These are phyloP conservation scores for Cordia subcordata DNA, from an alignment of 257 asterid genomes.

Conservation along the genomic window DNA sequence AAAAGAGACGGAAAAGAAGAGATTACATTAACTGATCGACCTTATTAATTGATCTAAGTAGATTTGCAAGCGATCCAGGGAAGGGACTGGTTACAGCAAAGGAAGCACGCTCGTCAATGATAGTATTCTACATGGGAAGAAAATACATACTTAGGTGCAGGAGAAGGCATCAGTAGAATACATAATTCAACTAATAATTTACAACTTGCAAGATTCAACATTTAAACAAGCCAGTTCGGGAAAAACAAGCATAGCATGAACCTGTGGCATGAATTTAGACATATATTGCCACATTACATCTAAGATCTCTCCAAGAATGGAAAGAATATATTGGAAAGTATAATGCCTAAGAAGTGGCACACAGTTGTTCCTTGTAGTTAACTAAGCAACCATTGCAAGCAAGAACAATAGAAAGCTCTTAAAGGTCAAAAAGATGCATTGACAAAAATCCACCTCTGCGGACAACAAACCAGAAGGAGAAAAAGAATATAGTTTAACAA, in stretches of 20 bases:
- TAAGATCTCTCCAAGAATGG: too few relatives aligned
- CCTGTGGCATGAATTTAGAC: too few relatives aligned
- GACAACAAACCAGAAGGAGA: too few relatives aligned
- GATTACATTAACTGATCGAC: conserved; percentile 20
- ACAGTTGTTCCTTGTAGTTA: too few relatives aligned
- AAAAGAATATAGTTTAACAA: too few relatives aligned
- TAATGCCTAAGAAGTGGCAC: neutral
- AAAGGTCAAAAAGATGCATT: too few relatives aligned
- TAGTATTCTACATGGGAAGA: conserved; percentile 51
- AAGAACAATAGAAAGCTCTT: too few relatives aligned
- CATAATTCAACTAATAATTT: neutral
- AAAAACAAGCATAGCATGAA: too few relatives aligned
- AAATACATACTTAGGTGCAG: neutral
- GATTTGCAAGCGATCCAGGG: conserved; percentile 58
- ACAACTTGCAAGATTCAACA: neutral
- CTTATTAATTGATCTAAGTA: conserved; percentile 61
- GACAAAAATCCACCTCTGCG: too few relatives aligned
- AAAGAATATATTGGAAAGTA: neutral
- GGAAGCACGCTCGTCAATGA: conserved; percentile 86
- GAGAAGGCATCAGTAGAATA: conserved; percentile 2
- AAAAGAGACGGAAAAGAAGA: neutral
- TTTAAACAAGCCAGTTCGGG: too few relatives aligned
- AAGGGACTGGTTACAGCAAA: conserved; percentile 80
- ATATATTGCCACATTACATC: too few relatives aligned
- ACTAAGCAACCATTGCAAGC: too few relatives aligned